Evolutionary conservation across 495 filamentous ascomycete species (phyloP), one percentile per base, ranked within the genome.

Genomic region (Penicillium verhagenii): DNA sequence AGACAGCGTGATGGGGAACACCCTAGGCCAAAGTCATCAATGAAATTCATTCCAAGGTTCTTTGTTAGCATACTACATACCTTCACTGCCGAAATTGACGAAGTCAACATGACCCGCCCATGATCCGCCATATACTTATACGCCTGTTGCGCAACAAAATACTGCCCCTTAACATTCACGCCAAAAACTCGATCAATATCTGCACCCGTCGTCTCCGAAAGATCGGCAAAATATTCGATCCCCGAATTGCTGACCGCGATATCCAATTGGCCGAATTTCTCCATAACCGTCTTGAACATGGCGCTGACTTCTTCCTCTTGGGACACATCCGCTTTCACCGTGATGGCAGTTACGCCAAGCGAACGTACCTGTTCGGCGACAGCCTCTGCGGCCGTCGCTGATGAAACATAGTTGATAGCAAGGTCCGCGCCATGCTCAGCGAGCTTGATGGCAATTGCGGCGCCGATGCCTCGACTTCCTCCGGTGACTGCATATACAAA

Each of bases 111-210:
- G 18, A 72, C 54, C 0, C 69, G 51, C 18, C 69, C 69, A 42
- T 45, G 51, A 38, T 82, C 73, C 56, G 72, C 58, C 65, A 84
- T 73, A 68, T 87, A 74, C 70, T 80, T 81, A 68, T 84, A 84
- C 6, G 81, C 86, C 71, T 86, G 79, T 66, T 85, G 82, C 49
- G 84, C 86, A 43, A 90, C 85, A 74, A 83, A 79, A 63, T 81
- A 82, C 64, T 82, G 80, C 26, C 77, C 80, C 48, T 79, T 79
- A 28, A 79, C 77, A 70, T 83, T 83, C 59, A 81, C 74, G 47
- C 53, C 69, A 58, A 82, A 80, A 57, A 82, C 74, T 21, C 71
- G 69, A 66, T 82, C 80, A 50, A 77, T 82, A 55, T 81, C 76
- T 52, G 76, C 77, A 28, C 75, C 70, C n/a, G 67, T 74, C 14